Base-by-base conservation (phyloP, 2,329 filamentous ascomycete genomes). In the Aureobasidium musti region DNA sequence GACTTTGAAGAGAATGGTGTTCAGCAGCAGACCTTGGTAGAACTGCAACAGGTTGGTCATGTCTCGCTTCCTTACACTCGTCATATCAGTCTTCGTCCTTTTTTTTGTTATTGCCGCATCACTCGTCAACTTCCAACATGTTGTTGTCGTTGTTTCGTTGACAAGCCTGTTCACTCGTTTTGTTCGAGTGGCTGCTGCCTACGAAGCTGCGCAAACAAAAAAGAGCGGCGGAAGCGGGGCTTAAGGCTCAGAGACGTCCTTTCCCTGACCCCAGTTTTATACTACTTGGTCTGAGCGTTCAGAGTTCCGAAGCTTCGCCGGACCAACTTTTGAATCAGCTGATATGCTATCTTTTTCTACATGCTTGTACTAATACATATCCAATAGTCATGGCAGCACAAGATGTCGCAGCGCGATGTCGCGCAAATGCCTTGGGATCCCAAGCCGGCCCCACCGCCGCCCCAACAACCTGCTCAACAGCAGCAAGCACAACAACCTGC, bases 1-100 rank as follows among this genome's bases (percentile, higher is more conserved):
- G 95, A 98, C 80, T 98, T 99, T 77, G 95, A 99, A 79, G 95
- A 99, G 81, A 92, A 90, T 73, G 95, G 95, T 73, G 90, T 98
- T 71, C 92, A 96, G 73, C 90, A 94, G 77, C 83, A 86, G 72
- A 94, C 94, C 61, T 82, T 99, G 74, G 87, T 94, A 72, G 91
- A 97, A 78, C 83, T 99, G 83, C 89, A 89, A 79, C 85, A 89
- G 87, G 94, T 98, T 83, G 85, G 71, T 74, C 67, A 67, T 41
- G 5, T 33, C 49, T 45, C 26, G 49, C 70, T 71, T 71, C 69
- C 59, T 49, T 72, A 66, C 64, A 47, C 63, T 39, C 67, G 3
- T 5, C 35, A 39, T 59, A 47, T 33, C 35, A 28, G 7, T 50
- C 30, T 66, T 41, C 56, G 28, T 63, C 30, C 28, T 11, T 60